Percentiles rank a stretch among this genome's conserved stretches.
Conservation (phyloP, 306 rosid genomes). For the Trifolium pratense region DNA sequence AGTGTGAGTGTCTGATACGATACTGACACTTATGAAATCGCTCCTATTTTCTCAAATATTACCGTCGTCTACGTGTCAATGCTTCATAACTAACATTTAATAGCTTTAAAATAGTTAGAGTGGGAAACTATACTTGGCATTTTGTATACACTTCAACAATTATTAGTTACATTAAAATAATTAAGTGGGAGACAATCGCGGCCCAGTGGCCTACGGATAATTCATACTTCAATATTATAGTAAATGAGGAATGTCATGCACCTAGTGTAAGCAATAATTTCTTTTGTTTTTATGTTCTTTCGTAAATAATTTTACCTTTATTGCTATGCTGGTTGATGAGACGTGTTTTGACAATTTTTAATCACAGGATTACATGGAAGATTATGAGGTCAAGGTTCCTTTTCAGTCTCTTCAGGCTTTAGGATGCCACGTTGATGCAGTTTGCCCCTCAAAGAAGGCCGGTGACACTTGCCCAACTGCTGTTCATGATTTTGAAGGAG, state of each 20-base stretch:
- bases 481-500: constrained; percentile 93
- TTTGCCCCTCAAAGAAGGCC: constrained; percentile 77
- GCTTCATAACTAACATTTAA: background rate
- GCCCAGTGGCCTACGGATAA: background rate
- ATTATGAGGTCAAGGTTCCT: constrained; percentile 80
- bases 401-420: constrained; percentile 88
- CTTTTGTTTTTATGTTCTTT: background rate
- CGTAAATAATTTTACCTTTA: constrained; percentile 12
- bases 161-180: constrained; percentile 2
- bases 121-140: background rate
- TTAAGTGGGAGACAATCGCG: background rate
- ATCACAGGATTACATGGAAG: constrained; percentile 88
- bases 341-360: constrained; percentile 13
- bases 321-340: constrained; percentile 14
- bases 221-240: background rate
- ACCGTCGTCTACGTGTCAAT: background rate
- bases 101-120: constrained; percentile 6
- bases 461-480: constrained; percentile 83
- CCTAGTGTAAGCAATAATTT: constrained; percentile 4
- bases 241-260: background rate
- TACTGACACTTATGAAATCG: background rate
- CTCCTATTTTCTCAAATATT: background rate
- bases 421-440: constrained; percentile 85
- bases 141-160: background rate
- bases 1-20: background rate